A percentile compares a stretch with the other conserved stretches of the same genome.
Conservation (phyloP, 1,284 basidiomycete genomes). For the Boletus smithii region DNA sequence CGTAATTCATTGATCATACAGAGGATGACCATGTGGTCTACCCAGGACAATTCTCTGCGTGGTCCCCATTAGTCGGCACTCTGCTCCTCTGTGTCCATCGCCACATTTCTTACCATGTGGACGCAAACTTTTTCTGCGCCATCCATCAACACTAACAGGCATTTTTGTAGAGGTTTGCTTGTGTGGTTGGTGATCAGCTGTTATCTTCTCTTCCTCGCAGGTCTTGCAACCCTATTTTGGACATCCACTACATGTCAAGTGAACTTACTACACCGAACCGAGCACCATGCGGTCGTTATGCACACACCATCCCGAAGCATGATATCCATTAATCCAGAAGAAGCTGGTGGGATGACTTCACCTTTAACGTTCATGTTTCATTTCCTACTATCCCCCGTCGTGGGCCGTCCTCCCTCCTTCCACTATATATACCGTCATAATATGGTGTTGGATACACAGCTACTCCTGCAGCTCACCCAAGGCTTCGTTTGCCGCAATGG, state of each 20-base stretch:
- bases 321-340: background rate
- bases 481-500: constrained; percentile 14
- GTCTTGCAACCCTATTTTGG: constrained; percentile 7
- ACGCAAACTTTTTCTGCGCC: background rate
- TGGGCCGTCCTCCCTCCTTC: background rate
- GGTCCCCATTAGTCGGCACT: constrained; percentile 2
- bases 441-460: background rate
- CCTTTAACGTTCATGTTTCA: background rate
- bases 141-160: background rate
- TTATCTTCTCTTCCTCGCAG: background rate
- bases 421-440: constrained; percentile 19
- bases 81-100: background rate
- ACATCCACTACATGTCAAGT: background rate
- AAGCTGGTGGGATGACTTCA: background rate
- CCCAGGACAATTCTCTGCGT: no score
- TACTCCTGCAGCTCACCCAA: constrained; percentile 4
- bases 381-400: background rate
- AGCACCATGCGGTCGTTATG: constrained; percentile 1
- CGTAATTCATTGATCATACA: background rate
- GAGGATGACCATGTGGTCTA: constrained; percentile 1
- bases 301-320: constrained; percentile 1
- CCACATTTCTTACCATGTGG: constrained; percentile 2
- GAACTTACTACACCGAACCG: constrained; percentile 1
- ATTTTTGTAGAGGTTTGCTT: constrained; percentile 1
- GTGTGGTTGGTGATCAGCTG: background rate